Base-by-base conservation (phyloP, 2,329 filamentous ascomycete species). In the Claviceps humidiphila region DNA sequence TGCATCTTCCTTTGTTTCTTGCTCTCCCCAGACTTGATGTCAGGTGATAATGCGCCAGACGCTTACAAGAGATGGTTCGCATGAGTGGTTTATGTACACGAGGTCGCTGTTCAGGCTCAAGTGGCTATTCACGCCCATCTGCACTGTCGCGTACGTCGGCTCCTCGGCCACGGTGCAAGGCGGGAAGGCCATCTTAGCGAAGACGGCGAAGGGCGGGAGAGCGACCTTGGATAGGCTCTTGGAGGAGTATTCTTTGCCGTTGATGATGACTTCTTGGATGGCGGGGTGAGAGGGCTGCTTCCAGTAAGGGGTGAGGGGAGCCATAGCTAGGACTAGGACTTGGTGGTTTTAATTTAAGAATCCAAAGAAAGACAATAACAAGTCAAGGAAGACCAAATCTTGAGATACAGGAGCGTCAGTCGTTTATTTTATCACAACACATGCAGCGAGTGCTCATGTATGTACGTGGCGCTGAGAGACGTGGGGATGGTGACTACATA, bases 21-120 rank as follows among this genome's bases (percentile, higher is more conserved):
- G n/a, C 20, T 17, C 14, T 16, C 14, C 16, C 24, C 26, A 13
- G 16, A n/a, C 22, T 2, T 2, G 5, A 13, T 41, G 7, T 2
- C 40, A 43, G 11, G 7, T 2, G 22, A 9, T 40, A 11, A 11
- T 4, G 11, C 4, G 22, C 20, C 54, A 49, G 16, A 11, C 9
- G 76, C 77, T 71, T 56, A 82, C 79, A 54, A 85, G 71, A 62
- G 77, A 79, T 24, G 81, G 81, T 59, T 81, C 78, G 66, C 81
- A 85, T 4, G 77, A 81, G 67, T 85, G 81, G 65, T 85, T 85
- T 58, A 83, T 80, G 66, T 83, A 85, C 46, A 85, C 64, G 61
- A 85, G 63, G 60, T 84, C 81, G 59, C 77, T 82, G 68, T 85
- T 84, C 44, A 85, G 69, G 59, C 78, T 75, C 59, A 84, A 66